Base-by-base conservation (phyloP, 2,329 filamentous ascomycete species). In the Alternaria alternata region DNA sequence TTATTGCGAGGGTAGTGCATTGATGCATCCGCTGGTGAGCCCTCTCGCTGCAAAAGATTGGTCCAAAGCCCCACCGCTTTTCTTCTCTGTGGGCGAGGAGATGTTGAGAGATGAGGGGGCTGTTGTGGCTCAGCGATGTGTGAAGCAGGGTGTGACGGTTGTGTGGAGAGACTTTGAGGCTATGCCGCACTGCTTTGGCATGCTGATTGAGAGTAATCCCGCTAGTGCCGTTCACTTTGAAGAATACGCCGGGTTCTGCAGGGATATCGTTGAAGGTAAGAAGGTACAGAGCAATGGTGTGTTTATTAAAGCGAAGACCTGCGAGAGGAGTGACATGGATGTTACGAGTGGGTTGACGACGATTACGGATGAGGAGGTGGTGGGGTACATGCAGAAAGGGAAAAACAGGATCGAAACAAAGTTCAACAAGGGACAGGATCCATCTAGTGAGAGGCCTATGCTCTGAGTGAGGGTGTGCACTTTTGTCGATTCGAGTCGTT, bases 81-180 rank as follows among this genome's bases (percentile, higher is more conserved):
- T 88, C 75, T 80, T 93, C 34, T 87, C 84, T 65, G 84, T 86
- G 0, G 92, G 92, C 0, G 87, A 91, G 81, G 92, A 95, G 78
- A 84, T 90, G 67, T 81, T 94, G 9, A 81, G 85, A 1, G 90
- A 92, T 74, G 91, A 93, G 75, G 84, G 83, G 61, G 84, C 83
- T 64, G 86, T 87, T 53, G 72, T 92, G 2, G 90, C 88, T 0
- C 77, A 80, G 41, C 82, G 84, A 39, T 81, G 91, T 11, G 81
- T 81, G 16, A 64, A 69, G 7, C 86, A 90, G 46, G 87, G 86
- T 5, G 89, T 89, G 0, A 72, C 70, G 0, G 86, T 94, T 0
- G 82, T 87, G 4, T 90, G 88, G 69, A 87, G 91, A 73, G 87
- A 92, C 78, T 95, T 88, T 73, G 89, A 93, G 75, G 89, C 87